A percentile compares a stretch with the other conserved stretches of the same genome.
phyloP scores from a whole-genome alignment of 306 rosid species.

The Parietaria judaica region DNA sequence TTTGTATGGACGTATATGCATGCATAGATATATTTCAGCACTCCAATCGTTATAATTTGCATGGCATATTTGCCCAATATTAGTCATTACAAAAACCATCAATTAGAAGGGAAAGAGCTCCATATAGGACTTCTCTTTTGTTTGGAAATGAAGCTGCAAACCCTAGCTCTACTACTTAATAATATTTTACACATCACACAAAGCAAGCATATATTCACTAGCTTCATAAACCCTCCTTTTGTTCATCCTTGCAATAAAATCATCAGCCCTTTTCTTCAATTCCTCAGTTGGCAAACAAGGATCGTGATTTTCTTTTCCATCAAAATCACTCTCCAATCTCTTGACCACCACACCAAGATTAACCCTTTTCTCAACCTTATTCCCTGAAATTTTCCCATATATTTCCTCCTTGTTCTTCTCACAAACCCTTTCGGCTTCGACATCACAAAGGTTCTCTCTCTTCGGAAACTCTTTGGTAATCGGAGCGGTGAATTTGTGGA shows the following conservation, averaged over 20 bases:
- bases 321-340: conserved; percentile 7
- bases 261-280: conserved; percentile 74
- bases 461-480: conserved; percentile 6
- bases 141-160: not conserved
- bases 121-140: not conserved
- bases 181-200: conserved; percentile 9
- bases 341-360: conserved; percentile 5
- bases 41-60: not conserved
- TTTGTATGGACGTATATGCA: not conserved
- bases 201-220: conserved; percentile 16
- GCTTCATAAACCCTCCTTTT: conserved; percentile 57
- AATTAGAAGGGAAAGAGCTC: not conserved
- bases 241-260: conserved; percentile 72
- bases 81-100: not conserved
- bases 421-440: conserved; percentile 9
- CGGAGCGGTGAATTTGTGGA: conserved; percentile 15
- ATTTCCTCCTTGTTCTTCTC: not conserved
- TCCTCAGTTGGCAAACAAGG: conserved; percentile 29
- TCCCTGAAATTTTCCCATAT: not conserved
- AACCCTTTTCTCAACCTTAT: not conserved
- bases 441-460: conserved; percentile 5
- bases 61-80: not conserved
- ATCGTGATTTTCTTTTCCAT: not conserved
- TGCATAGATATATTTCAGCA: not conserved
- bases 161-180: not conserved